phyloP scores from a whole-genome alignment of 306 rosid genomes.

The Quillaja saponaria region DNA sequence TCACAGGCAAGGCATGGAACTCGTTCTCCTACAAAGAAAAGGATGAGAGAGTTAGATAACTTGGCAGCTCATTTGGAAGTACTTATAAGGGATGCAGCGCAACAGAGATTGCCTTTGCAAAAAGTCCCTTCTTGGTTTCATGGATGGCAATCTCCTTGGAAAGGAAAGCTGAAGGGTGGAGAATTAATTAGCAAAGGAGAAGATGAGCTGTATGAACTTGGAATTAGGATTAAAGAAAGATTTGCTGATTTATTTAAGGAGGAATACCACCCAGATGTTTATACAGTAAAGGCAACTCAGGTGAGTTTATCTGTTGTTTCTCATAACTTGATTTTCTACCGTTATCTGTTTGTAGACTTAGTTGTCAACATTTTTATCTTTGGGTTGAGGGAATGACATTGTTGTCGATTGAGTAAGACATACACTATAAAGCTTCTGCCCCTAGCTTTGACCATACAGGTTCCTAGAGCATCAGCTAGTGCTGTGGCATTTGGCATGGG shows the following conservation, averaged over 20 bases:
- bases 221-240: constrained; percentile 61
- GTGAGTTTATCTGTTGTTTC: constrained; percentile 37
- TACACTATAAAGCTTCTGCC: neutral
- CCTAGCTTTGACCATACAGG: constrained; percentile 44
- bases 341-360: constrained; percentile 19
- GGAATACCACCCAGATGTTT: constrained; percentile 81
- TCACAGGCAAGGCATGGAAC: constrained; percentile 96
- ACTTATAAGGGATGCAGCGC: constrained; percentile 56
- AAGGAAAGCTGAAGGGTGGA: constrained; percentile 73
- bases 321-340: neutral
- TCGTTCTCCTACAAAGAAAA: constrained; percentile 82
- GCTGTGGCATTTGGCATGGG: constrained; percentile 99
- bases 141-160: constrained; percentile 92
- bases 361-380: neutral
- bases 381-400: neutral
- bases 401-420: too few relatives aligned
- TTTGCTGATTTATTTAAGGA: constrained; percentile 70
- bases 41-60: constrained; percentile 59
- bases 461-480: constrained; percentile 95
- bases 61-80: constrained; percentile 52
- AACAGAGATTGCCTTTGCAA: constrained; percentile 45
- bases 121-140: constrained; percentile 69
- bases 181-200: constrained; percentile 70
- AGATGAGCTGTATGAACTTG: constrained; percentile 74
- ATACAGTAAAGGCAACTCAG: constrained; percentile 77